Evolutionary conservation across 768 basidiomycete species (phyloP), one percentile per base, ranked within the genome.

Genomic region (Tulasnella sp.): DNA sequence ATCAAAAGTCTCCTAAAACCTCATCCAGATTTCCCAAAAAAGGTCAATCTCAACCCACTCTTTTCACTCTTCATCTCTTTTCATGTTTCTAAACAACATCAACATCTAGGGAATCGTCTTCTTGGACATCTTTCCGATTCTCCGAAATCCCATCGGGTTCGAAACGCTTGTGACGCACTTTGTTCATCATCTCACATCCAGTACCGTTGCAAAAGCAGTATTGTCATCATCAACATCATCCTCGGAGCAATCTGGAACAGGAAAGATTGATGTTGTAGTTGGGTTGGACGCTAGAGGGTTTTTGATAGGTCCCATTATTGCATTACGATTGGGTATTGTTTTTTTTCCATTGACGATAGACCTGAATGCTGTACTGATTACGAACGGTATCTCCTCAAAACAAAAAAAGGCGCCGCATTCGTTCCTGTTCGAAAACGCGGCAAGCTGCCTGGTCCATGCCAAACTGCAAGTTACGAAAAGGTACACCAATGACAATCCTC

Each of bases 281-380:
- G 95, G 87, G 28, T 74, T 99, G 37, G 95, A 99, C 65, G 93
- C 93, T 20, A 75, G 95, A 49, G 95, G 95, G 12, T 99, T 99
- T 71, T 74, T 99, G 45, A 66, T 99, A 8, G 95, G 92, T 1
- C 95, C 95, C 1, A 76, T 90, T 58, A 77, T 99, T 59, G 95
- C 95, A 4, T 67, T 88, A 60, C 73, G 93, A 53, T 70, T 99
- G 24, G 87, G 49, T 51, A 34, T 41, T 5, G 12, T 49, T 4
- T 24, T 27, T 40, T 19, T 31, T 39, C 20, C 9, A 24, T 24
- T 37, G 37, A 22, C 35, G 15, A 12, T 27, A 24, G 33, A 39
- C 48, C 40, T 20, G 12, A n/a, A n/a, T n/a, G n/a, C n/a, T n/a
- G n/a, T n/a, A n/a, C n/a, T n/a, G n/a, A n/a, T n/a, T n/a, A n/a